Evolutionary conservation across 805 yeast species (phyloP).

Genomic region (Wickerhamomyces subpelliculosus): DNA sequence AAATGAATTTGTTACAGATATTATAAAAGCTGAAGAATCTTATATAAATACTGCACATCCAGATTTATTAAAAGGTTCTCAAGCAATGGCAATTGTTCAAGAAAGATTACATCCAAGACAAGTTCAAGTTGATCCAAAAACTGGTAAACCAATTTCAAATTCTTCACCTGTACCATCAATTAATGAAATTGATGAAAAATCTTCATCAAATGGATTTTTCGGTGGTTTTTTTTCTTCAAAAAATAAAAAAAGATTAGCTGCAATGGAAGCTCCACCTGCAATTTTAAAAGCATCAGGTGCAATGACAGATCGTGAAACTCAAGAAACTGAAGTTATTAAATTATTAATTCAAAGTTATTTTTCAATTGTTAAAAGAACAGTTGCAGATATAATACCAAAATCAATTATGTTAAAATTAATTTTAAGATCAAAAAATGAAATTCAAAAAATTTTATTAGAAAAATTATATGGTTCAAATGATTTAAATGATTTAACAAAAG

Average conservation of each 20-base stretch:
- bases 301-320: conserved; percentile 89
- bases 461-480: conserved; percentile 75
- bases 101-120: conserved; percentile 74
- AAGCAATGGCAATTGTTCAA: conserved; percentile 87
- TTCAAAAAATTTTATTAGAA: conserved; percentile 85
- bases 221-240: conserved; percentile 92
- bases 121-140: conserved; percentile 77
- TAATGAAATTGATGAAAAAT: conserved; percentile 30
- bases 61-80: conserved; percentile 88
- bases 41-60: conserved; percentile 98
- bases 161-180: conserved; percentile 24
- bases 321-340: conserved; percentile 96
- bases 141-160: conserved; percentile 68
- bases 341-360: conserved; percentile 85
- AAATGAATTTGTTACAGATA: conserved; percentile 73
- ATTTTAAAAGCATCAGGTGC: conserved; percentile 86
- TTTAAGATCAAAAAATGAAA: conserved; percentile 73
- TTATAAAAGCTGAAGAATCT: conserved; percentile 81
- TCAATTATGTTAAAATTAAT: conserved; percentile 92
- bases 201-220: conserved; percentile 73
- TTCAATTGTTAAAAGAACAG: conserved; percentile 86
- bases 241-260: conserved; percentile 88
- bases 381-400: conserved; percentile 91
- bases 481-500: conserved; percentile 74
- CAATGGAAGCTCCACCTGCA: conserved; percentile 97